Conservation (phyloP, 2,329 filamentous ascomycete species). For the Dactylellina leptospora region DNA sequence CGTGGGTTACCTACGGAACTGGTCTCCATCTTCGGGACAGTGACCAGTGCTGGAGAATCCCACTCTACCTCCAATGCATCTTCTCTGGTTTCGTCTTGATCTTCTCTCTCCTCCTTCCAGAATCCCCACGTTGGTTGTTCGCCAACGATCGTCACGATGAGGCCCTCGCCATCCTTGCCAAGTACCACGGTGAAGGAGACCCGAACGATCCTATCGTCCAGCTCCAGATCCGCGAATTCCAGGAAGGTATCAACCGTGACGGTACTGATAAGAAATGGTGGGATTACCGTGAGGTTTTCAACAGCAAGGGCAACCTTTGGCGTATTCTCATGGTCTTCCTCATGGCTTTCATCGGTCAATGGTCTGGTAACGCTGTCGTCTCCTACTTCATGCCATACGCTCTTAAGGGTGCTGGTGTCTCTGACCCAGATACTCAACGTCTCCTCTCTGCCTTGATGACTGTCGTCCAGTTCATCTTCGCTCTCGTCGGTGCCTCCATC, state of each 20-base stretch:
- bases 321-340: conserved; percentile 66
- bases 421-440: conserved; percentile 64
- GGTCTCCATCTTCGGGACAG: conserved; percentile 62
- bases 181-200: conserved; percentile 63
- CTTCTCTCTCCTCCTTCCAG: conserved; percentile 61
- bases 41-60: conserved; percentile 65
- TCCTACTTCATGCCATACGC: conserved; percentile 68
- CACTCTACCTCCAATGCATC: conserved; percentile 64
- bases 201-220: conserved; percentile 65
- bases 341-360: conserved; percentile 69
- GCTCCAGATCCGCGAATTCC: conserved; percentile 63
- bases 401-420: conserved; percentile 66
- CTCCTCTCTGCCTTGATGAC: conserved; percentile 64
- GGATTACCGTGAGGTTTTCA: conserved; percentile 66
- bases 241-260: conserved; percentile 64
- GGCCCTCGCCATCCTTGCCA: conserved; percentile 62
- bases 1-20: conserved; percentile 64
- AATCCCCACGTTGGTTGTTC: conserved; percentile 61
- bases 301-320: conserved; percentile 67
- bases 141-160: conserved; percentile 64
- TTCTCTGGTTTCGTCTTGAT: conserved; percentile 64
- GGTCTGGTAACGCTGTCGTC: conserved; percentile 65
- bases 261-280: conserved; percentile 64
- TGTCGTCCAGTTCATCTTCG: conserved; percentile 57
- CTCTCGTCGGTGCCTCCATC: conserved; percentile 59